Evolutionary conservation across 2,329 filamentous ascomycete genomes (phyloP).

Genomic region (Epichloe coenophiala): DNA sequence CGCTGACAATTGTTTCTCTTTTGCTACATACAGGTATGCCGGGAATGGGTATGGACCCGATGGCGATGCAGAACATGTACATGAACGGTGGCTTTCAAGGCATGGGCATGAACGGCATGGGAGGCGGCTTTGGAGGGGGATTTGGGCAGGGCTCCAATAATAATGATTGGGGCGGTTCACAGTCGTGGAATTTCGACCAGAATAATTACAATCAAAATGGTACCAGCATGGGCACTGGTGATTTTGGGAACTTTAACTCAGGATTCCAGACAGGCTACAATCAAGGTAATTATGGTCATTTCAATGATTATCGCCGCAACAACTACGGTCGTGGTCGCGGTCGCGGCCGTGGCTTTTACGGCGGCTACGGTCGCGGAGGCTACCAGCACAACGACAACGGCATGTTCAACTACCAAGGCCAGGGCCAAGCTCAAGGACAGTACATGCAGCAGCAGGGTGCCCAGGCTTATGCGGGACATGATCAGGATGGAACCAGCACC

Average conservation of each 20-base stretch:
- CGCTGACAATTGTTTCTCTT: slow-evolving; percentile 15
- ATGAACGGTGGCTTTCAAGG: slow-evolving; percentile 69
- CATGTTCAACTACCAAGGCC: slow-evolving; percentile 23
- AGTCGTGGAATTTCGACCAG: slow-evolving; percentile 74
- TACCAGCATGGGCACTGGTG: slow-evolving; percentile 67
- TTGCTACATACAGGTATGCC: slow-evolving; percentile 48
- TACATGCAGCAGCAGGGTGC: slow-evolving; percentile 15
- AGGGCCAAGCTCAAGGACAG: slow-evolving; percentile 17
- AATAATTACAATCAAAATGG: slow-evolving; percentile 85
- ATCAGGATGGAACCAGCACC: slow-evolving; percentile 10
- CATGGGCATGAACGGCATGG: slow-evolving; percentile 71
- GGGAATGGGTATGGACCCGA: slow-evolving; percentile 73
- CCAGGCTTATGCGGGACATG: slow-evolving; percentile 6
- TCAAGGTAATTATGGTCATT: slow-evolving; percentile 74
- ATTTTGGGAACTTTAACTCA: slow-evolving; percentile 67
- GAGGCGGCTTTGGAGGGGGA: slow-evolving; percentile 52
- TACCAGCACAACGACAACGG: slow-evolving; percentile 23
- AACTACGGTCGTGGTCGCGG: slow-evolving; percentile 55
- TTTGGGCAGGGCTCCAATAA: slow-evolving; percentile 51
- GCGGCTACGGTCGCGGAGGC: slow-evolving; percentile 42
- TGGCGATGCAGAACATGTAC: slow-evolving; percentile 61
- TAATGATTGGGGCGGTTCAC: slow-evolving; percentile 70
- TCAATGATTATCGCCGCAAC: slow-evolving; percentile 64
- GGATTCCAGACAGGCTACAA: slow-evolving; percentile 66
- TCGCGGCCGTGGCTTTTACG: slow-evolving; percentile 48